A percentile compares a stretch with the other conserved stretches of the same genome.
Conservation (phyloP, 208 protist species). For the Acanthamoeba comandoni region DNA sequence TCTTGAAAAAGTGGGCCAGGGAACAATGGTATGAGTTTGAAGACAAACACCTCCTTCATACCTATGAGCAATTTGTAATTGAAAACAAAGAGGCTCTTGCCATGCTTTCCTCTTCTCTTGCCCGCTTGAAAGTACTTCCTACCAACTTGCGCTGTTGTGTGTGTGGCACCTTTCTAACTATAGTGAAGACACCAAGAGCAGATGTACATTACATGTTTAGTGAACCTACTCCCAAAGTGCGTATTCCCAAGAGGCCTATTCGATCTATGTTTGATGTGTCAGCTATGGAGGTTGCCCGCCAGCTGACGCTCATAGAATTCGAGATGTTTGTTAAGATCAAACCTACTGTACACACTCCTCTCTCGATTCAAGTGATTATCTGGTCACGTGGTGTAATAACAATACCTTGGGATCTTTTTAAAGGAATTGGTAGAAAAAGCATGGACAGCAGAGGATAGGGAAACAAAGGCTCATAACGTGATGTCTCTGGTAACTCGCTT, state of each 20-base stretch:
- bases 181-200: background rate
- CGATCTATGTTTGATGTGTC: slow-evolving; percentile 45
- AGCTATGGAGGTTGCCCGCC: slow-evolving; percentile 56
- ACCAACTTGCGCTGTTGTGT: background rate
- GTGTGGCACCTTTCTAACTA: background rate
- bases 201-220: slow-evolving; percentile 72
- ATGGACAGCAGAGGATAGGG: slow-evolving; percentile 46
- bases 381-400: background rate
- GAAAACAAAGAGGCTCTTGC: slow-evolving; percentile 39
- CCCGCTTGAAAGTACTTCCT: slow-evolving; percentile 30
- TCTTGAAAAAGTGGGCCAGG: slow-evolving; percentile 71
- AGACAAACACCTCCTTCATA: slow-evolving; percentile 38
- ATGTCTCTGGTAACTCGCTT: slow-evolving; percentile 65
- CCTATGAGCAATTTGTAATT: slow-evolving; percentile 62
- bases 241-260: slow-evolving; percentile 18
- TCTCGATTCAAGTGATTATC: background rate
- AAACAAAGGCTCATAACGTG: slow-evolving; percentile 41
- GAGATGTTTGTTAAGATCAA: slow-evolving; percentile 63
- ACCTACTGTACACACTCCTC: background rate
- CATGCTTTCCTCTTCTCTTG: slow-evolving; percentile 19
- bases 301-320: slow-evolving; percentile 67
- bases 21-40: slow-evolving; percentile 72
- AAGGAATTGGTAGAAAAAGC: slow-evolving; percentile 72
- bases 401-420: background rate
- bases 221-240: slow-evolving; percentile 53